Evolutionary conservation across 208 protist species (phyloP), one percentile per base, ranked within the genome.

Genomic region (Strigomonas oncopelti): DNA sequence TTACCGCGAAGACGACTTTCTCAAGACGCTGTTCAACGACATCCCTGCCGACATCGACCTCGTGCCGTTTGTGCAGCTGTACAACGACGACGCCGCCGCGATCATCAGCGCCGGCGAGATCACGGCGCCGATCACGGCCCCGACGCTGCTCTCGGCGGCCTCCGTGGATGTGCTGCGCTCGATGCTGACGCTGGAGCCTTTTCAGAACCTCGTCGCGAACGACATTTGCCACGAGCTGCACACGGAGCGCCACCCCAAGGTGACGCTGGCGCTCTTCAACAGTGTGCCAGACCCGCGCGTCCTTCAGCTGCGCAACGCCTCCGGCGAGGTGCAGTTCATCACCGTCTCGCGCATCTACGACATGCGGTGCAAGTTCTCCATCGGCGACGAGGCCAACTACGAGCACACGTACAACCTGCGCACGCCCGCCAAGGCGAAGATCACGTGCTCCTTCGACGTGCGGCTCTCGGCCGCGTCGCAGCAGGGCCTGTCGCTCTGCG

Each of bases 61-160:
- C 46, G 91, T 94, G 18, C 91, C 91, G 0, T 96, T 96, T 78
- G 91, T 88, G 61, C 91, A 96, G 72, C 83, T 96, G 1, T 96
- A 96, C 80, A 96, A 96, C 74, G 91, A 96, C 67, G 88, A 96
- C 69, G 88, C 91, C 16, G 73, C 72, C 13, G 91, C 76, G 8
- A 62, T 65, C 31, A 90, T 96, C 69, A 76, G 69, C 64, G 55
- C 84, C 45, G 91, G 91, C 20, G 75, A 81, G 58, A 94, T 94
- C 87, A 93, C 81, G 28, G 74, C 87, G 14, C 87, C 91, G 3
- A 93, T 96, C 65, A 85, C 88, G 31, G 76, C 80, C 0, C 62
- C 81, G 0, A 91, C 76, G 32, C 75, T 96, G 52, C 83, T 96
- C 22, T 75, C 83, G 46, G 87, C 87, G 13, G 77, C 81, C 24